Evolutionary conservation across 2,329 filamentous ascomycete species (phyloP), one percentile per base, ranked within the genome.

Genomic region (Rutstroemia sp.): DNA sequence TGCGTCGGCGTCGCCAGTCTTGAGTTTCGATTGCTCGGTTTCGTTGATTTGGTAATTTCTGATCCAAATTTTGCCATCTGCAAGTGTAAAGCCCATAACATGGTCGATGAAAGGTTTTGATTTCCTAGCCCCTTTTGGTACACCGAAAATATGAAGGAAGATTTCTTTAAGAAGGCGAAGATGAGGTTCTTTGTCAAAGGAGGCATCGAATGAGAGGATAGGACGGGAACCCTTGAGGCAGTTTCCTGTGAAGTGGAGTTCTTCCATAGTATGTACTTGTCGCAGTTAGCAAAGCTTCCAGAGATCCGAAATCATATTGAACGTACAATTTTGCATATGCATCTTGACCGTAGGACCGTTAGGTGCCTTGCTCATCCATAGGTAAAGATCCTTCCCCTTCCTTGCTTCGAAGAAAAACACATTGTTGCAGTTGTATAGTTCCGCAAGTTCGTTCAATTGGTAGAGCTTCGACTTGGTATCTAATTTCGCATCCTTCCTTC

Each of bases 61-160:
- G 57, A 96, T 84, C 92, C 92, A 99, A 67, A 99, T 89, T 76
- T 95, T 96, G 67, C 89, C 90, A 68, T 96, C 92, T 3, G 89
- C 89, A 34, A 95, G 77, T 57, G 88, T 95, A 71, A 99, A 95
- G 57, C 86, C 86, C 81, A 97, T 92, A 61, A 99, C 88, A 66
- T 94, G 92, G 71, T 99, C 94, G 60, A 97, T 80, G 67, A 99
- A 99, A 3, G 94, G 94, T 75, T 99, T 99, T 58, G 89, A 87
- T 67, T 95, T 95, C 65, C 89, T 81, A 23, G 92, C 87, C 21
- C 86, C 87, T 66, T 92, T 88, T 2, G 94, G 94, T 0, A 99
- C 94, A 58, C 91, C 92, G 70, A 99, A 97, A 10, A 87, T 87
- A 66, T 95, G 92, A 14, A 86, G 80, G 68, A 99, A 86, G 64